Percentiles rank a stretch among this genome's conserved stretches.
Evolutionary conservation across 1,139 yeast species (phyloP).

Genomic region (Wickerhamomyces sp.): DNA sequence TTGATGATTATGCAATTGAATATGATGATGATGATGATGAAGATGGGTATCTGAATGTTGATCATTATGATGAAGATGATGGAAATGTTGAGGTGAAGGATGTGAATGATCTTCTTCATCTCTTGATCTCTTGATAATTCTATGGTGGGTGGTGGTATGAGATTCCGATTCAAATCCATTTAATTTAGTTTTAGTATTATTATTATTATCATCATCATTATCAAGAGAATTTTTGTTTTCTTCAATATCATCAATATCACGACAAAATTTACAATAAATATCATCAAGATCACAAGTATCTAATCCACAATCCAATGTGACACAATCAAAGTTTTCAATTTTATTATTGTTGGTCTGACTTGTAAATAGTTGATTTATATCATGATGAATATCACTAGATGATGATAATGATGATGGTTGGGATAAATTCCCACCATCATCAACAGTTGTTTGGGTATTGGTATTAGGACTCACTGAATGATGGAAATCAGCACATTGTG

Average conservation of each 20-base stretch:
- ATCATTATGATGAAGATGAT: constrained; percentile 16
- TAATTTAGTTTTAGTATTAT: too few relatives aligned
- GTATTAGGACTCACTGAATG: too few relatives aligned
- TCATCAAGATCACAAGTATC: constrained; percentile 24
- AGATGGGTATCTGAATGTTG: constrained; percentile 23
- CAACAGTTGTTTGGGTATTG: too few relatives aligned
- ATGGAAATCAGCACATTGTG: constrained; percentile 6
- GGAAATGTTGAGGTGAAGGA: constrained; percentile 14
- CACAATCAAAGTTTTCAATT: constrained; percentile 20
- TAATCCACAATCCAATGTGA: constrained; percentile 23
- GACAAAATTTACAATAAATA: constrained; percentile 22
- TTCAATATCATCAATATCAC: constrained; percentile 10
- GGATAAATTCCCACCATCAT: not conserved
- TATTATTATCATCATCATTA: too few relatives aligned
- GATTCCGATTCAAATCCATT: too few relatives aligned
- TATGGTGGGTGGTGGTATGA: constrained; percentile 9
- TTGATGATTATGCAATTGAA: constrained; percentile 30
- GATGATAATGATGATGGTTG: too few relatives aligned
- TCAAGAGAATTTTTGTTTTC: too few relatives aligned
- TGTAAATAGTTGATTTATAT: not conserved
- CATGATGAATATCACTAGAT: not conserved
- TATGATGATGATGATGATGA: constrained; percentile 34
- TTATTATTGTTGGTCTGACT: constrained; percentile 2
- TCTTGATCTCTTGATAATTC: constrained; percentile 10
- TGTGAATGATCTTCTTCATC: constrained; percentile 7